phyloP scores from a whole-genome alignment of 1,284 basidiomycete genomes.

The Boletus albobrunnescens region DNA sequence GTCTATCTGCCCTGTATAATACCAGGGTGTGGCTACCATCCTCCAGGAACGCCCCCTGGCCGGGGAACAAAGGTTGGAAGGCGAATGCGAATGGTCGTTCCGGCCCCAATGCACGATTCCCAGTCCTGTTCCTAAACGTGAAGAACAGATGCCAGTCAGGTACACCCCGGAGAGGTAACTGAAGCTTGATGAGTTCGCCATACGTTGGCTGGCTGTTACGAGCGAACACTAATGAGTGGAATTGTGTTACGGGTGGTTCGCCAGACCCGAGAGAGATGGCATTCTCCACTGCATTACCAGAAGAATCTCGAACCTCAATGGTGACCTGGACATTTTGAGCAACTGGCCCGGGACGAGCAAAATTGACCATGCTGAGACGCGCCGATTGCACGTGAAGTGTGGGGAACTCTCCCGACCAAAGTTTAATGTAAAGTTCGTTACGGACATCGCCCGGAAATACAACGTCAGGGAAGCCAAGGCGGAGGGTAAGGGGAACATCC shows the following conservation, averaged over 20 bases:
- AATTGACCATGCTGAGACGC: conserved; percentile 60
- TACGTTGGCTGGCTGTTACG: conserved; percentile 85
- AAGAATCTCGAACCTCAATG: conserved; percentile 78
- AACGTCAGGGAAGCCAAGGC: conserved; percentile 95
- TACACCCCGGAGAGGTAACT: conserved; percentile 65
- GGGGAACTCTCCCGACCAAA: conserved; percentile 86
- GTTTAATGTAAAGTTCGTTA: conserved; percentile 93
- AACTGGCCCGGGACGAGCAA: conserved; percentile 51
- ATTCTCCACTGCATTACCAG: conserved; percentile 71
- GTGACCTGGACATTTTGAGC: conserved; percentile 84
- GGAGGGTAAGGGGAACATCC: conserved; percentile 76
- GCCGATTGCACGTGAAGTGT: conserved; percentile 45
- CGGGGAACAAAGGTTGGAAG: conserved; percentile 84
- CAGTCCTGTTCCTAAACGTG: conserved; percentile 81
- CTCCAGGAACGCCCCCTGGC: conserved; percentile 77
- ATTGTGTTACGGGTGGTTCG: conserved; percentile 75
- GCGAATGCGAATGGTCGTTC: conserved; percentile 91
- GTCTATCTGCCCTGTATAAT: conserved; percentile 76
- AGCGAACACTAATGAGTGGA: conserved; percentile 87
- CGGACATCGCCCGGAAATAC: conserved; percentile 91
- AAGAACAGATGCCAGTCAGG: conserved; percentile 91
- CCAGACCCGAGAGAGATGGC: conserved; percentile 84
- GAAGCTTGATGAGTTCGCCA: conserved; percentile 90
- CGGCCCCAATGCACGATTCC: conserved; percentile 45
- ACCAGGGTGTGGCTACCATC: conserved; percentile 88